Base-by-base conservation (phyloP, 345 rosid species). In the Garcia nutans region DNA sequence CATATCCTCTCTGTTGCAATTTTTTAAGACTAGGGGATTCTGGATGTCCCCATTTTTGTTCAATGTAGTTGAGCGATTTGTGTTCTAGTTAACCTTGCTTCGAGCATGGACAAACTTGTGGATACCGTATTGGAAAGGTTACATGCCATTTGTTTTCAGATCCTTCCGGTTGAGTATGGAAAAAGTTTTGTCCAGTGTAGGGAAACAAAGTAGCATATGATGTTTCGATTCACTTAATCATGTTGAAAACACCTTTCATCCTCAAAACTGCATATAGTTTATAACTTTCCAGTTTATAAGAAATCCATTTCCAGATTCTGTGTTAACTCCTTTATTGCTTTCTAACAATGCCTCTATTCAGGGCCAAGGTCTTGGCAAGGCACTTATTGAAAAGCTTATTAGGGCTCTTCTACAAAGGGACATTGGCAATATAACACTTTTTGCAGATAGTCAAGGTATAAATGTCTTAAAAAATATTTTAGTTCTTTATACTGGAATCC, bases 361-460 rank as follows among this genome's bases (percentile, higher is more conserved):
- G 99, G 98, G 98, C 74, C 97, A 88, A 87, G 99, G 98, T 61
- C 92, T 91, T 52, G 99, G 98, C 56, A 95, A 93, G 88, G 91
- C 96, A 62, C 95, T 95, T 37, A 84, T 95, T 15, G 97, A 95
- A 88, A 93, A 89, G 81, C 81, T 95, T 52, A 88, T 93, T 54
- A 88, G 91, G 80, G 85, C 96, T 75, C 96, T 95, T 70, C 93
- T 95, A 72, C 99, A 89, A 52, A 90, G 89, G 80, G 99, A 93
- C 78, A 95, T 95, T 74, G 97, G 98, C 75, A 93, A 95, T 74
- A 95, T 95, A 81, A 79, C 99, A n/a, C 99, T 95, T 50, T 95
- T 95, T 79, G 99, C 99, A 0, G 99, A 95, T 83, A 91, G 99
- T 80, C 85, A 88, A 91, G 98, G 99, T 95, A 88, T 73, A 56